A percentile compares a stretch with the other conserved stretches of the same genome.
These are phyloP conservation scores for Stemphylium lycopersici DNA, from an alignment of 2,329 filamentous ascomycete genomes.

Conservation along the genomic window DNA sequence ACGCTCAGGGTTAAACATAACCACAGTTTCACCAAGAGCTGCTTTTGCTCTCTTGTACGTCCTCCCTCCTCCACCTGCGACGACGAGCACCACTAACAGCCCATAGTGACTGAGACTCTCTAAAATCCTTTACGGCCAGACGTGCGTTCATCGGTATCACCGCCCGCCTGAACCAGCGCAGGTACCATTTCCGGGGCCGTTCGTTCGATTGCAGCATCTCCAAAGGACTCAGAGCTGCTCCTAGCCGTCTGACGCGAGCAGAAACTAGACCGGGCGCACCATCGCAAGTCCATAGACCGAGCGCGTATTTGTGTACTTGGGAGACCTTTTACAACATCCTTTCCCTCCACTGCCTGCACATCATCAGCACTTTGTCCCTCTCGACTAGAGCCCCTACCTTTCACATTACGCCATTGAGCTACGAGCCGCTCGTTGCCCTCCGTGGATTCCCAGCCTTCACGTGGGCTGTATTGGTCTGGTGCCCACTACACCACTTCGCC, in stretches of 20 bases:
- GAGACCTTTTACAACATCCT: conserved; percentile 41
- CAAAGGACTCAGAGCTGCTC: conserved; percentile 32
- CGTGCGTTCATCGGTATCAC: conserved; percentile 54
- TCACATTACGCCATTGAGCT: conserved; percentile 40
- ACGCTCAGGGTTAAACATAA: conserved; percentile 42
- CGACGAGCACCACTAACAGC: conserved; percentile 47
- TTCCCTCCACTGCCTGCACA: conserved; percentile 39
- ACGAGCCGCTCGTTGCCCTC: conserved; percentile 49
- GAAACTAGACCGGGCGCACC: conserved; percentile 39
- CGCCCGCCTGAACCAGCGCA: conserved; percentile 42
- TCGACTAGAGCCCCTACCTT: conserved; percentile 34
- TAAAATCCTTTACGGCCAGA: conserved; percentile 51
- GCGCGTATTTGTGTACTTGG: conserved; percentile 37
- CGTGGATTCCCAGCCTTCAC: conserved; percentile 57
- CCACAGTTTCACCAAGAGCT: conserved; percentile 46
- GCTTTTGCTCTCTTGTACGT: conserved; percentile 49
- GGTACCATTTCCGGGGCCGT: conserved; percentile 44
- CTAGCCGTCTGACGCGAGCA: conserved; percentile 37
- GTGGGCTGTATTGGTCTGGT: conserved; percentile 57
- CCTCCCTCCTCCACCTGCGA: conserved; percentile 46
- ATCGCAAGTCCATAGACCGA: conserved; percentile 34
- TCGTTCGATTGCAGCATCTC: conserved; percentile 33
- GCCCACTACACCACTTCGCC: conserved; percentile 46
- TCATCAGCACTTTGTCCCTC: conserved; percentile 44
- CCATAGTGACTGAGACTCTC: conserved; percentile 50